A percentile compares a stretch with the other conserved stretches of the same genome.
Evolutionary conservation across 805 yeast genomes (phyloP).

Genomic region (Millerago galiae): DNA sequence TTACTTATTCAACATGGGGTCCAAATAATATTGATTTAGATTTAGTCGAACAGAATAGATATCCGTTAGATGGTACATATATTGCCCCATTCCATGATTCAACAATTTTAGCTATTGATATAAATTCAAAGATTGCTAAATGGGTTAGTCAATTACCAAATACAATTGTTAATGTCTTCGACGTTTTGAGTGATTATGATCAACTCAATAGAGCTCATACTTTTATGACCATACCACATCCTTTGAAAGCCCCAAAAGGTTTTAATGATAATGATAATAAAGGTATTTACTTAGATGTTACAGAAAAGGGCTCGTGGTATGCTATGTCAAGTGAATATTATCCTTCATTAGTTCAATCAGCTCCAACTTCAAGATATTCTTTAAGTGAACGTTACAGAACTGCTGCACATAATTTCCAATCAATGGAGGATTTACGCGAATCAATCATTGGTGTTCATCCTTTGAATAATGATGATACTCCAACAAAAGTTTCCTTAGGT

Average conservation of each 20-base stretch:
- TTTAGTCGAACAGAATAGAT: constrained; percentile 40
- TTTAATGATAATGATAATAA: constrained; percentile 18
- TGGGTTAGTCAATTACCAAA: constrained; percentile 77
- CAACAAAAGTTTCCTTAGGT: constrained; percentile 13
- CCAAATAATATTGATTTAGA: constrained; percentile 74
- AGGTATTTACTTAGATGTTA: constrained; percentile 63
- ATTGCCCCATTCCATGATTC: constrained; percentile 82
- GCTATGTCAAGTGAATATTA: constrained; percentile 75
- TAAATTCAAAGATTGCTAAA: constrained; percentile 58
- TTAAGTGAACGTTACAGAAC: constrained; percentile 37
- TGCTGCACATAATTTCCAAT: constrained; percentile 32
- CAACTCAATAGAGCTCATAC: constrained; percentile 19
- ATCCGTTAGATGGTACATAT: constrained; percentile 65
- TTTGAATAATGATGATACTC: constrained; percentile 8
- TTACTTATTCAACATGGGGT: constrained; percentile 85
- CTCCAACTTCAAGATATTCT: constrained; percentile 63
- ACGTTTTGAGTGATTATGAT: constrained; percentile 40
- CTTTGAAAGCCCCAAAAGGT: constrained; percentile 34
- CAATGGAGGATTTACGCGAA: constrained; percentile 9
- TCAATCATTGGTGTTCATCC: constrained; percentile 48
- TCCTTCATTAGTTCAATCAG: constrained; percentile 76
- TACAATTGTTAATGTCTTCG: constrained; percentile 73
- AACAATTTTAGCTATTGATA: constrained; percentile 69
- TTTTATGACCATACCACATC: constrained; percentile 60
- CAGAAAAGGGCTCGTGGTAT: constrained; percentile 67